Percentiles rank a stretch among this genome's conserved stretches.
phyloP scores from a whole-genome alignment of 2,329 filamentous ascomycete species.

The Alternaria novae-zelandiae region DNA sequence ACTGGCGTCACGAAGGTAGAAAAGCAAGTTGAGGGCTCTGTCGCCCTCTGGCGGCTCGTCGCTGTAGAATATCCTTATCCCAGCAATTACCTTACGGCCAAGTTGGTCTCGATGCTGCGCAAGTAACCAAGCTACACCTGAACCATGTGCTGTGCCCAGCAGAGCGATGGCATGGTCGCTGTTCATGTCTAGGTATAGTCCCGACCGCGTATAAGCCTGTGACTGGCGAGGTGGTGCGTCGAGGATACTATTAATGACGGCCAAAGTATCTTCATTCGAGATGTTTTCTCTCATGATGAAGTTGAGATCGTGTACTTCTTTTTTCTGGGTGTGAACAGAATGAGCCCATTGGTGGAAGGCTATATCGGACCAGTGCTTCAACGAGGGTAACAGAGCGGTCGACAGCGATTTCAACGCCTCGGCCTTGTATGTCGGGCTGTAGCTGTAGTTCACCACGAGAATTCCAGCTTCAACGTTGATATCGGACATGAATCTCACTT shows the following conservation, averaged over 20 bases:
- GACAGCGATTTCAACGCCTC: neutral
- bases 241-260: neutral
- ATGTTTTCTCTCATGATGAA: neutral
- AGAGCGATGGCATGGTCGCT: neutral
- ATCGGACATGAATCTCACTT: neutral
- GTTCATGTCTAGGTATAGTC: neutral
- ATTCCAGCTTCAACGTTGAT: neutral
- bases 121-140: neutral
- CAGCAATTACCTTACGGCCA: neutral
- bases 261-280: neutral
- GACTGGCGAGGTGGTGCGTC: neutral
- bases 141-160: neutral
- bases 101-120: neutral
- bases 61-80: neutral
- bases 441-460: neutral
- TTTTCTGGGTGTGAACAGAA: neutral
- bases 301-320: neutral
- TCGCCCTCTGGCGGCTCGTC: neutral
- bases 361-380: neutral
- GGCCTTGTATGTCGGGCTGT: neutral
- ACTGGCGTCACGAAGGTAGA: neutral
- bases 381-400: neutral
- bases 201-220: neutral
- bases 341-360: neutral
- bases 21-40: neutral